phyloP scores from a whole-genome alignment of 139 green algal genomes.

The Choricystis sp. region DNA sequence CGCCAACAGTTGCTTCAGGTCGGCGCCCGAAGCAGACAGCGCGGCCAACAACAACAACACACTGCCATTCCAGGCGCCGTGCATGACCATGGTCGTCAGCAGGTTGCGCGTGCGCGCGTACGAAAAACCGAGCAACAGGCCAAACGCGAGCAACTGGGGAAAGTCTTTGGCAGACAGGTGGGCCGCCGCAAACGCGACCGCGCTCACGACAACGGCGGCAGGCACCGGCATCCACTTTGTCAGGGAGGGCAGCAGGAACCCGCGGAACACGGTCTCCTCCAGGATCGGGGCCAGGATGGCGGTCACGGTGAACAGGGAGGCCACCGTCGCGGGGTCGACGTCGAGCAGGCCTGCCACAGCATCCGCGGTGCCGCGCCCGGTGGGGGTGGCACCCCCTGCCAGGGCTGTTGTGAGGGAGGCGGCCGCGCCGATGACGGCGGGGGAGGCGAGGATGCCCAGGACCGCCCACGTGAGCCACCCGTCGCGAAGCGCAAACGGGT shows the following conservation, averaged over 20 bases:
- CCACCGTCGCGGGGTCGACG: constrained; percentile 43
- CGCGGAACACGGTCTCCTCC: constrained; percentile 78
- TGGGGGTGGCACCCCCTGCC: constrained; percentile 3
- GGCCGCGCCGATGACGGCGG: constrained; percentile 34
- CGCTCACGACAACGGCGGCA: constrained; percentile 37
- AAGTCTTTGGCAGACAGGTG: constrained; percentile 61
- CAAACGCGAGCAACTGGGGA: constrained; percentile 51
- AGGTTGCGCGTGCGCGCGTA: constrained; percentile 71
- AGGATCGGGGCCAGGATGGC: constrained; percentile 59
- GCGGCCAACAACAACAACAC: constrained; percentile 56
- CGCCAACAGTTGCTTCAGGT: constrained; percentile 42
- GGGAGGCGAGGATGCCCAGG: constrained; percentile 36
- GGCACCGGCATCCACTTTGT: constrained; percentile 33
- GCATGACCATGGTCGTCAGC: constrained; percentile 76
- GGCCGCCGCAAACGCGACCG: constrained; percentile 46
- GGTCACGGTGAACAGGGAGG: constrained; percentile 23
- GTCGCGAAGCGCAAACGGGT: background rate
- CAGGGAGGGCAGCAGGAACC: constrained; percentile 72
- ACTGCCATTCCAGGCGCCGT: constrained; percentile 62
- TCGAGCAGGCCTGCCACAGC: constrained; percentile 49
- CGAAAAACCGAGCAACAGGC: constrained; percentile 48
- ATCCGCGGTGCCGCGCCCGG: constrained; percentile 49
- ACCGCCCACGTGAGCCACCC: constrained; percentile 65
- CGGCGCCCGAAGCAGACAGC: constrained; percentile 34
- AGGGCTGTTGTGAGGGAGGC: constrained; percentile 12